Percentiles rank a stretch among this genome's conserved stretches.
phyloP scores from a whole-genome alignment of 306 rosid species.

The Astragalus membranaceus region DNA sequence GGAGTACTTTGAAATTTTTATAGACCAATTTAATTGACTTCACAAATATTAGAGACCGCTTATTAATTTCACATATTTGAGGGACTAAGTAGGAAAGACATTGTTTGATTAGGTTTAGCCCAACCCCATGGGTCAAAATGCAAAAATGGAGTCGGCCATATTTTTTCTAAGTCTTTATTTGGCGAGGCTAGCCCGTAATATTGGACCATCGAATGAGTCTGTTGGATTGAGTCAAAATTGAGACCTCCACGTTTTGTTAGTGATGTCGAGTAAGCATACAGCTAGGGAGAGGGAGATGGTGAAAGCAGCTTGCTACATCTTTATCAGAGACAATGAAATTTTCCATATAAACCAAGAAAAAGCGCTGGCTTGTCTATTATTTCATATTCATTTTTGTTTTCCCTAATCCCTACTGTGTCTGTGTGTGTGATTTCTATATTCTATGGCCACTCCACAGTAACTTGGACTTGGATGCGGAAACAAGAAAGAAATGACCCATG shows the following conservation, averaged over 20 bases:
- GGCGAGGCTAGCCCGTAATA: too few species aligned
- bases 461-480: conserved; percentile 44
- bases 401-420: background rate
- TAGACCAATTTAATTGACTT: too few species aligned
- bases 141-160: too few species aligned
- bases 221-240: too few species aligned
- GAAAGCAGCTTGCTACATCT: conserved; percentile 17
- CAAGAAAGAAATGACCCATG: conserved; percentile 36
- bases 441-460: conserved; percentile 16
- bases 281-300: background rate
- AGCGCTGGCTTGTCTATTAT: conserved; percentile 21
- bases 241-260: background rate
- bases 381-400: conserved; percentile 15
- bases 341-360: conserved; percentile 2
- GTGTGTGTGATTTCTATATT: background rate
- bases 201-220: too few species aligned
- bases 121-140: too few species aligned
- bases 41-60: too few species aligned
- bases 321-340: conserved; percentile 14
- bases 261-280: background rate
- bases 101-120: too few species aligned
- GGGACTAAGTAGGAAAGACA: too few species aligned
- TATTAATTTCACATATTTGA: too few species aligned
- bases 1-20: too few species aligned
- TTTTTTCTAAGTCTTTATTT: too few species aligned